phyloP scores from a whole-genome alignment of 768 basidiomycete genomes.

The Pisolithus tinctorius region DNA sequence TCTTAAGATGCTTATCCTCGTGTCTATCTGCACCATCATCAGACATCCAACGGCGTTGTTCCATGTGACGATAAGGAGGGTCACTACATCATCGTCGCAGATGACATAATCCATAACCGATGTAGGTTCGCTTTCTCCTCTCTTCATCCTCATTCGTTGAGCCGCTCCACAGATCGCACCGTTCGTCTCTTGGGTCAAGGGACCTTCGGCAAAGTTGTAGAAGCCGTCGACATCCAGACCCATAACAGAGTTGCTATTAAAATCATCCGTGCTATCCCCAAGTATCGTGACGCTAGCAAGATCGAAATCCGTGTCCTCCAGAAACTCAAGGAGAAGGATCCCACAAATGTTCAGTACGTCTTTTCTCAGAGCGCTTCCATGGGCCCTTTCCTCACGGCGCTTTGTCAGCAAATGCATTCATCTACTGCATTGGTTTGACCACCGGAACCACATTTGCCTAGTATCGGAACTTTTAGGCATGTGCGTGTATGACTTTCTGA shows the following conservation, averaged over 20 bases:
- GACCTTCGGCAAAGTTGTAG: slow-evolving; percentile 98
- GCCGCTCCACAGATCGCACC: slow-evolving; percentile 67
- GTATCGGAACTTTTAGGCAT: slow-evolving; percentile 94
- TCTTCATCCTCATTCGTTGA: slow-evolving; percentile 8
- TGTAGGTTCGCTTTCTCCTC: slow-evolving; percentile 45
- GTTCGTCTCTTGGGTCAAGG: slow-evolving; percentile 90
- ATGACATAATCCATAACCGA: slow-evolving; percentile 80
- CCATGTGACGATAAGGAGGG: slow-evolving; percentile 97
- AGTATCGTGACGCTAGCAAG: slow-evolving; percentile 97
- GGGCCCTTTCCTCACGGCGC: slow-evolving; percentile 14
- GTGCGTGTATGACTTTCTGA: slow-evolving; percentile 98
- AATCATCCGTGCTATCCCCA: slow-evolving; percentile 96
- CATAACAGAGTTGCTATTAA: slow-evolving; percentile 89
- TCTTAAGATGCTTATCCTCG: slow-evolving; percentile 21
- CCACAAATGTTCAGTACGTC: slow-evolving; percentile 79
- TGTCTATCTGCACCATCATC: slow-evolving; percentile 18
- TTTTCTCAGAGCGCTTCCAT: slow-evolving; percentile 1
- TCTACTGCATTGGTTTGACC: slow-evolving; percentile 90
- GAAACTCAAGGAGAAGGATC: slow-evolving; percentile 85
- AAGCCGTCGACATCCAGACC: slow-evolving; percentile 76
- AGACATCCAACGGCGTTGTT: slow-evolving; percentile 61
- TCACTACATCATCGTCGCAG: slow-evolving; percentile 92
- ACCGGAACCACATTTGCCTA: slow-evolving; percentile 94
- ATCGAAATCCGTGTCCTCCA: slow-evolving; percentile 95
- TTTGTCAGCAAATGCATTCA: slow-evolving; percentile 90